These are phyloP conservation scores for Podospora fimiseda DNA, from an alignment of 495 filamentous ascomycete genomes.

Conservation along the genomic window DNA sequence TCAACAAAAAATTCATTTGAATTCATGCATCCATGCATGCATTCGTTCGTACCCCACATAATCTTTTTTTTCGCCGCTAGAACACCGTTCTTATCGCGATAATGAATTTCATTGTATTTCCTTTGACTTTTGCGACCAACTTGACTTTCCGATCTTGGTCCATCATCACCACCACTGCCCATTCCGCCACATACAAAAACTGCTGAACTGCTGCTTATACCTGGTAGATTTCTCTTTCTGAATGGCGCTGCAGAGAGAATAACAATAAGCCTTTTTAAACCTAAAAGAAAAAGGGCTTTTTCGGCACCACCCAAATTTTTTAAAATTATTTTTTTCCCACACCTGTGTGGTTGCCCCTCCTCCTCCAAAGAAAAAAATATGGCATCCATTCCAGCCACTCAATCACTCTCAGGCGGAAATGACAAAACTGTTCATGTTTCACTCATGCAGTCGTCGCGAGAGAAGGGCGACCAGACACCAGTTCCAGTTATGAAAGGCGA, in stretches of 20 bases:
- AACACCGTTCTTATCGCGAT: conserved; percentile 18
- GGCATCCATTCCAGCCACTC: conserved; percentile 20
- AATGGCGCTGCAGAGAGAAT: background rate
- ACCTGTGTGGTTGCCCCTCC: background rate
- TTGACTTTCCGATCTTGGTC: too few relatives aligned
- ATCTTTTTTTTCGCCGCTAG: too few relatives aligned
- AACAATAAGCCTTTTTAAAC: background rate
- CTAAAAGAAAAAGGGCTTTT: background rate
- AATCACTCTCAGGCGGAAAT: conserved; percentile 15
- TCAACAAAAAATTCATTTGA: background rate
- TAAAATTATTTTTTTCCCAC: background rate
- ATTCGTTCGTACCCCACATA: too few relatives aligned
- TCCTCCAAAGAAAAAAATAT: conserved; percentile 5
- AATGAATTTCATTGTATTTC: background rate
- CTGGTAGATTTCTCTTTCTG: background rate
- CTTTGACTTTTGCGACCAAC: background rate
- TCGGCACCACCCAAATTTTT: background rate
- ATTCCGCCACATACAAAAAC: background rate
- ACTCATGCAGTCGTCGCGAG: conserved; percentile 53
- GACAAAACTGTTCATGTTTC: conserved; percentile 19
- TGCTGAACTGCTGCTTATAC: background rate
- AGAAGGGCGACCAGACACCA: conserved; percentile 49
- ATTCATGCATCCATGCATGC: too few relatives aligned
- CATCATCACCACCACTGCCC: background rate
- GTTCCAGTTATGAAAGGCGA: conserved; percentile 22